Conservation (phyloP, 305 asterid species). For the Fraxinus latifolia region DNA sequence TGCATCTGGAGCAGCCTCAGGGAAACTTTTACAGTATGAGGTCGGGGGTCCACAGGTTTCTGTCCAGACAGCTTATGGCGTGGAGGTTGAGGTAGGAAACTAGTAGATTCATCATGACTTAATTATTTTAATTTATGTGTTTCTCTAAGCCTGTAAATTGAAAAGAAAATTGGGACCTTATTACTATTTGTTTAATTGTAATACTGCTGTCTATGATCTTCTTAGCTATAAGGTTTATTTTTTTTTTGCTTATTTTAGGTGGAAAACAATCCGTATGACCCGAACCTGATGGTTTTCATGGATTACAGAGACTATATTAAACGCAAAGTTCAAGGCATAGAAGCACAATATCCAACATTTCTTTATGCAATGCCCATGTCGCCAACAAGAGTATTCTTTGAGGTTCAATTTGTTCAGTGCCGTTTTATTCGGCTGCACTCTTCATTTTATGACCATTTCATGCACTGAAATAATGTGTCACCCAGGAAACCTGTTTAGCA, state of each 20-base stretch:
- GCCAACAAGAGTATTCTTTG: slow-evolving; percentile 81
- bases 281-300: slow-evolving; percentile 94
- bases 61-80: slow-evolving; percentile 96
- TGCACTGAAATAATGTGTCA: slow-evolving; percentile 18
- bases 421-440: background rate
- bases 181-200: background rate
- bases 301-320: slow-evolving; percentile 80
- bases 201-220: background rate
- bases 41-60: slow-evolving; percentile 97
- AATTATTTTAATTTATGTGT: background rate
- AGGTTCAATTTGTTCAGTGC: slow-evolving; percentile 43
- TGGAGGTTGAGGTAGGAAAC: slow-evolving; percentile 83
- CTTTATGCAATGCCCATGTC: slow-evolving; percentile 94
- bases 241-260: slow-evolving; percentile 41
- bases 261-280: slow-evolving; percentile 90
- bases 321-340: slow-evolving; percentile 43
- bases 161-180: slow-evolving; percentile 3
- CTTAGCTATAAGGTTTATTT: background rate
- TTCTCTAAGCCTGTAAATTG: background rate
- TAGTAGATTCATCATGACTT: background rate
- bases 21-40: slow-evolving; percentile 88
- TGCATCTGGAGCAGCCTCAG: slow-evolving; percentile 99
- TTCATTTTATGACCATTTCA: background rate
- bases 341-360: slow-evolving; percentile 81
- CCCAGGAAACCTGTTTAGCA: slow-evolving; percentile 93